These are phyloP conservation scores for Pestalotiopsis fici DNA, from an alignment of 2,329 filamentous ascomycete genomes.

Conservation along the genomic window DNA sequence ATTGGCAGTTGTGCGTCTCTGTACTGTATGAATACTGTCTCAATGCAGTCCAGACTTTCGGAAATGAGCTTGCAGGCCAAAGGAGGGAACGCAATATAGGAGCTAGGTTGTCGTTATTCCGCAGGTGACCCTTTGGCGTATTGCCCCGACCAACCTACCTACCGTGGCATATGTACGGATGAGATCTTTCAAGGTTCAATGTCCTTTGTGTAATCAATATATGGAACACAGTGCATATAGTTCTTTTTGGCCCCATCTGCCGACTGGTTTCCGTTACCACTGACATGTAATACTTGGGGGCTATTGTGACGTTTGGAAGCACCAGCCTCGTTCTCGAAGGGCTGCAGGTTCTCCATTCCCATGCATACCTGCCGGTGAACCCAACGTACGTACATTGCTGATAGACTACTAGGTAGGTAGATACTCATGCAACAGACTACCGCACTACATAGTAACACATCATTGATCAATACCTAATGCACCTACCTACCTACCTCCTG, in stretches of 20 bases:
- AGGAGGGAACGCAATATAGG: constrained; percentile 1
- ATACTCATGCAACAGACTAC: constrained; percentile 5
- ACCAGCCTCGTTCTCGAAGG: constrained; percentile 20
- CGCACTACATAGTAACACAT: not conserved
- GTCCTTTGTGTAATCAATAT: not conserved
- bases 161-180: not conserved
- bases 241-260: not conserved
- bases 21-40: not conserved
- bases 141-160: not conserved
- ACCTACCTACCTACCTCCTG: constrained; percentile 11
- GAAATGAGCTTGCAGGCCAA: not conserved
- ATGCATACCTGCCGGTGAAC: constrained; percentile 19
- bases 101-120: not conserved
- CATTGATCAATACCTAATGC: constrained; percentile 12
- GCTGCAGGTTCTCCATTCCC: constrained; percentile 18
- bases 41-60: not conserved
- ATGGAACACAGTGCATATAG: not conserved
- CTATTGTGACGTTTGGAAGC: not conserved
- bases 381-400: not conserved
- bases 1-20: not conserved
- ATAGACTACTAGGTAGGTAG: not conserved
- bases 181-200: not conserved
- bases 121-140: not conserved
- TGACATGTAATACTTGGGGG: not conserved
- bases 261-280: not conserved